Base-by-base conservation (phyloP, 163 green algal genomes). In the Prototheca wickerhamii region DNA sequence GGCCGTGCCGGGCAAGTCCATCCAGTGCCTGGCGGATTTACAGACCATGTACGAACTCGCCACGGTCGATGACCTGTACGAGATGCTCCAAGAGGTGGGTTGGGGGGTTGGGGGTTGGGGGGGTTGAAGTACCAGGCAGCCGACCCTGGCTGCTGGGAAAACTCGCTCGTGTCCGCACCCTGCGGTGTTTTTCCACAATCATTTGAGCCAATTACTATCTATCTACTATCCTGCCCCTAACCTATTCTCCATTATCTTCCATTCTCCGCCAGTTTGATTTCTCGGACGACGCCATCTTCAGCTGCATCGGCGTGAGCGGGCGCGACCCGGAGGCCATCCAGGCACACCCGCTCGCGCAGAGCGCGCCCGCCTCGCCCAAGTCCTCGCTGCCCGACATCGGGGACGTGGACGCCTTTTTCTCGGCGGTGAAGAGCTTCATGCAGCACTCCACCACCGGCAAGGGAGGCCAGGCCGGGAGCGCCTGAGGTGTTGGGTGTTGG, bases 41-140 rank as follows among this genome's bases (percentile, higher is more conserved):
- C 75, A 75, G 17, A 54, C 64, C 20, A 85, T 89, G 82, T 97
- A 96, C 64, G 86, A 96, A 65, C 61, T 79, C 0, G 77, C 81
- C 33, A 93, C 80, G 2, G 68, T 94, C 17, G 86, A 96, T 8
- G 93, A 98, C 76, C 63, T 98, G 7, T 88, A 91, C 65, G 80
- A 87, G 26, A 28, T 54, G 46, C 46, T 28, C 46, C 37, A 44
- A 15, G 15, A 44, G 37, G 37, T 15, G 37, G 15, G 37, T 15
- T 44, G 10, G 10, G 37, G 1, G 10, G 1, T 1, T 1, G 15
- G 10, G 37, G 37, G 37, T 21, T 44, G 37, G 37, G 37, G 37
- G 37, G 37, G 37, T 44, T 10, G 37, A 15, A 44, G 37, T 10
- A 15, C 37, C 37, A 1, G 37, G 37, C 15, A 44, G 15, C n/a